Evolutionary conservation across 1,284 basidiomycete species (phyloP).

Genomic region (Grifola frondosa): DNA sequence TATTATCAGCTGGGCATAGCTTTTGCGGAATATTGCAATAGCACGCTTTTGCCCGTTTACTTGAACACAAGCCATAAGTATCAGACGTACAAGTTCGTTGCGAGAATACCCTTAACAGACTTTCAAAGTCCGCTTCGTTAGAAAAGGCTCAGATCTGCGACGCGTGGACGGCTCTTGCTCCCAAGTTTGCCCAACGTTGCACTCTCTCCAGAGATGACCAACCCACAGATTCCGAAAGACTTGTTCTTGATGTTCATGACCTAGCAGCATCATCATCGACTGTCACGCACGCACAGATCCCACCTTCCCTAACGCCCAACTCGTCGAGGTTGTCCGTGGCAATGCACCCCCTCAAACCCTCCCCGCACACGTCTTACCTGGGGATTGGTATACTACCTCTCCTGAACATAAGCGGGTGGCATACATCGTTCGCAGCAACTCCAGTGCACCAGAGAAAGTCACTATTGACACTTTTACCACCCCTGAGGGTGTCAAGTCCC

Average conservation of each 20-base stretch:
- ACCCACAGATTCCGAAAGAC: too few species aligned
- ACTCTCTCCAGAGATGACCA: too few species aligned
- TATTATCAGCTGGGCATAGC: too few species aligned
- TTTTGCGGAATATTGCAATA: too few species aligned
- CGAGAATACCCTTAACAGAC: too few species aligned
- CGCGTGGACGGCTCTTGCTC: too few species aligned
- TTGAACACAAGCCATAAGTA: too few species aligned
- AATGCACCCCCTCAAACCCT: conserved; percentile 12
- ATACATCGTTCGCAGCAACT: conserved; percentile 17
- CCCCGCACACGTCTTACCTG: conserved; percentile 14
- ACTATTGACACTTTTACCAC: conserved; percentile 17
- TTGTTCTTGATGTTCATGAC: conserved; percentile 25
- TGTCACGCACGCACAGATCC: conserved; percentile 14
- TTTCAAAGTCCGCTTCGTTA: too few species aligned
- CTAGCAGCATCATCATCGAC: conserved; percentile 21
- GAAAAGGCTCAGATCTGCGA: too few species aligned
- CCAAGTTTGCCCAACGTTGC: too few species aligned
- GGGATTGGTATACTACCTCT: conserved; percentile 8
- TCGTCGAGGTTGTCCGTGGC: conserved; percentile 19
- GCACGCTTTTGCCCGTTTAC: too few species aligned
- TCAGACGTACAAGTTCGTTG: too few species aligned
- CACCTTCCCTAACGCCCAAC: conserved; percentile 16
- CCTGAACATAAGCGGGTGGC: conserved; percentile 10
- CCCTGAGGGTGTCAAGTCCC: conserved; percentile 14
- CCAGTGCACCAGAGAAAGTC: conserved; percentile 1